phyloP scores from a whole-genome alignment of 345 rosid genomes.

The Populus tremula region DNA sequence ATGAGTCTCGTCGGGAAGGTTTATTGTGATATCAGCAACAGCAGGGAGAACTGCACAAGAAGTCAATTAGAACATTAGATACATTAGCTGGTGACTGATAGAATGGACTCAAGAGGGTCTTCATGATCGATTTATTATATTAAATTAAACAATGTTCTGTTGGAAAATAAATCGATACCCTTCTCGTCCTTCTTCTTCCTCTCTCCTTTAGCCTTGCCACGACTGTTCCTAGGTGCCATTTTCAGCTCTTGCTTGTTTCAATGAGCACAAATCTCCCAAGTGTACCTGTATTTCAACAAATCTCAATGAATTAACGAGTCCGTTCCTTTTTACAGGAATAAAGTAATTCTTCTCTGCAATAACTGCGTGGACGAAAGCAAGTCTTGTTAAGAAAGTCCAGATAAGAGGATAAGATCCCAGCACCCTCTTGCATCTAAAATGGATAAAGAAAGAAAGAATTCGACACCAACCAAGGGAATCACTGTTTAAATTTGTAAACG shows the following conservation, averaged over 20 bases:
- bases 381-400: too few relatives aligned
- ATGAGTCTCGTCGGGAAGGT: constrained; percentile 79
- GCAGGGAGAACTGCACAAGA: not conserved
- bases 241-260: constrained; percentile 22
- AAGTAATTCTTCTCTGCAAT: too few relatives aligned
- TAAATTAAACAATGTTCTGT: too few relatives aligned
- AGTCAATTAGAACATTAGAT: too few relatives aligned
- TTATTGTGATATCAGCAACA: constrained; percentile 61
- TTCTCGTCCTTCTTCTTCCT: constrained; percentile 99
- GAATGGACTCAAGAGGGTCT: not conserved
- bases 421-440: not conserved
- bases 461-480: too few relatives aligned
- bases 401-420: too few relatives aligned
- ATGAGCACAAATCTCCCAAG: constrained; percentile 12
- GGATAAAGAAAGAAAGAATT: not conserved
- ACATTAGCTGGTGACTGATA: not conserved
- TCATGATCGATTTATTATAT: too few relatives aligned
- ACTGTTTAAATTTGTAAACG: too few relatives aligned
- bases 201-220: constrained; percentile 84
- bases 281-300: constrained; percentile 13
- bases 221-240: constrained; percentile 96
- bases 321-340: too few relatives aligned
- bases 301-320: not conserved
- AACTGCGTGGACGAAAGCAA: too few relatives aligned
- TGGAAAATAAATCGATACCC: constrained; percentile 36